A percentile compares a stretch with the other conserved stretches of the same genome.
Conservation (phyloP, 2,329 filamentous ascomycete species). For the Botrytis pseudocinerea region DNA sequence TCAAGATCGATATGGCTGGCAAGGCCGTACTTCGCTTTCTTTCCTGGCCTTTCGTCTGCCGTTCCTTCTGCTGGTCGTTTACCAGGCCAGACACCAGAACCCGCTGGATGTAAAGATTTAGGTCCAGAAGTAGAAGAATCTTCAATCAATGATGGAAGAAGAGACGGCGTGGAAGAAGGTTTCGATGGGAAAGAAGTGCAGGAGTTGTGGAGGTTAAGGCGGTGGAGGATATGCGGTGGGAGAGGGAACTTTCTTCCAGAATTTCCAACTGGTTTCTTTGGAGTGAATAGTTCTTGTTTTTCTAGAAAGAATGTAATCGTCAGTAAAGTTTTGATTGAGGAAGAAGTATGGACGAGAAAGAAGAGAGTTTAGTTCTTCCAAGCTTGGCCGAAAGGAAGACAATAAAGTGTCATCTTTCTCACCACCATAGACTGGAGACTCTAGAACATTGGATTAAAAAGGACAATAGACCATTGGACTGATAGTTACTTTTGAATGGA, state of each 20-base stretch:
- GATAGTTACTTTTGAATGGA: background rate
- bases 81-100: no score
- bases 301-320: background rate
- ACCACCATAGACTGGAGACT: background rate
- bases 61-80: background rate
- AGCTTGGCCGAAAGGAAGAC: background rate
- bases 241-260: background rate
- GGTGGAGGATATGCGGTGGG: background rate
- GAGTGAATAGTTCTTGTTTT: background rate
- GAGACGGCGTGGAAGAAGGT: background rate
- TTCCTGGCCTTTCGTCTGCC: background rate
- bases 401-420: background rate
- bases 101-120: background rate
- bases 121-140: background rate
- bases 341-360: background rate
- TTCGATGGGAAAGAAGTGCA: background rate
- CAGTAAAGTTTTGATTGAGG: background rate
- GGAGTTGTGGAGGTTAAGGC: background rate
- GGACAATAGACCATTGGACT: background rate
- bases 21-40: background rate
- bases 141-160: background rate
- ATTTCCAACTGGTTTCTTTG: background rate
- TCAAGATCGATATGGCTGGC: background rate
- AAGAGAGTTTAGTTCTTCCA: background rate
- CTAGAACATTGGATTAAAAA: background rate